A percentile compares a stretch with the other conserved stretches of the same genome.
These are phyloP conservation scores for Sporisorium iseilematis-ciliati DNA, from an alignment of 1,284 basidiomycete genomes.

Conservation along the genomic window DNA sequence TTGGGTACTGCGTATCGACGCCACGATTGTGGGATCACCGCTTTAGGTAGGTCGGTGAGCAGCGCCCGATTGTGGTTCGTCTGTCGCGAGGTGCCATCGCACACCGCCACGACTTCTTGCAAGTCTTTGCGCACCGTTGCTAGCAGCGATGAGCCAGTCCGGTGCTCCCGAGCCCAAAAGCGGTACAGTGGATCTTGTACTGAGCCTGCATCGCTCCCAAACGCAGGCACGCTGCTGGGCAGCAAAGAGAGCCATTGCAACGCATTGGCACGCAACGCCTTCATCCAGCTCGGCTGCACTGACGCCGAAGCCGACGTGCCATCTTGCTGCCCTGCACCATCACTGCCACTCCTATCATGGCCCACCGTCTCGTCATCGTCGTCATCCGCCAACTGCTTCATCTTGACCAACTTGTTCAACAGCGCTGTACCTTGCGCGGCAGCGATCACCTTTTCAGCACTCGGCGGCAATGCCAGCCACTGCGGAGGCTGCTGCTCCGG, in stretches of 20 bases:
- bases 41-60: slow-evolving; percentile 59
- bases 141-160: slow-evolving; percentile 51
- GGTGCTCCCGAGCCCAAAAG: slow-evolving; percentile 68
- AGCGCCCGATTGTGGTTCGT: slow-evolving; percentile 64
- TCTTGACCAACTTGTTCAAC: slow-evolving; percentile 62
- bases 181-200: slow-evolving; percentile 62
- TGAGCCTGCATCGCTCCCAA: slow-evolving; percentile 43
- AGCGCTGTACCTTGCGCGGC: slow-evolving; percentile 56
- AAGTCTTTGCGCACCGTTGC: slow-evolving; percentile 56
- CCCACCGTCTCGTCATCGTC: slow-evolving; percentile 52
- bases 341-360: slow-evolving; percentile 4
- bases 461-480: slow-evolving; percentile 67
- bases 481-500: slow-evolving; percentile 68
- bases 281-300: slow-evolving; percentile 65
- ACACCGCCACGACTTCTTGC: slow-evolving; percentile 54
- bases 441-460: slow-evolving; percentile 66
- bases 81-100: slow-evolving; percentile 54
- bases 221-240: slow-evolving; percentile 30
- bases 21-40: slow-evolving; percentile 59
- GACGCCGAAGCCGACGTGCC: slow-evolving; percentile 26
- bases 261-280: slow-evolving; percentile 56
- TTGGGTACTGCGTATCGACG: slow-evolving; percentile 54
- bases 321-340: not conserved
- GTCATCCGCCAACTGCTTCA: slow-evolving; percentile 64
- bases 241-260: slow-evolving; percentile 52